Evolutionary conservation across 2,329 filamentous ascomycete species (phyloP).

Genomic region (Dothiorella sarmentorum): DNA sequence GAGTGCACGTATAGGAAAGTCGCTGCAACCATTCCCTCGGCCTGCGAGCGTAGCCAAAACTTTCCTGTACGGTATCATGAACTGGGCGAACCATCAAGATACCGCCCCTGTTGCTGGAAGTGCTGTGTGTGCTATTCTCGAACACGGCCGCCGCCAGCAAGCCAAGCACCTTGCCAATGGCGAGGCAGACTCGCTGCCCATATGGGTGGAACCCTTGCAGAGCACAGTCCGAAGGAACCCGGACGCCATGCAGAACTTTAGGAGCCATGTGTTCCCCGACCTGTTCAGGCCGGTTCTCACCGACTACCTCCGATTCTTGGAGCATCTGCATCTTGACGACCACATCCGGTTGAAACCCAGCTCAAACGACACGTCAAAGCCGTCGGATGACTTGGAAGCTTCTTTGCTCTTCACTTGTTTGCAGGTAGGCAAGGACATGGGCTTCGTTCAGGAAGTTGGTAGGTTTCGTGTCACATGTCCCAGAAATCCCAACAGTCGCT

Average conservation of each 20-base stretch:
- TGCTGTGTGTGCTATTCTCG: slow-evolving; percentile 35
- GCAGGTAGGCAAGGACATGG: slow-evolving; percentile 46
- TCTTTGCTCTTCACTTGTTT: slow-evolving; percentile 38
- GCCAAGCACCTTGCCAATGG: not conserved
- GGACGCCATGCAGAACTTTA: slow-evolving; percentile 39
- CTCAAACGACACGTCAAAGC: not conserved
- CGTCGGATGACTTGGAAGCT: slow-evolving; percentile 28
- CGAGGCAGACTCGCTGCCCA: slow-evolving; percentile 21
- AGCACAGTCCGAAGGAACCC: slow-evolving; percentile 32
- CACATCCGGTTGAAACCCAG: slow-evolving; percentile 25
- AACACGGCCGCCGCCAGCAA: slow-evolving; percentile 24
- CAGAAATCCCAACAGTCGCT: not conserved
- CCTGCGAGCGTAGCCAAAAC: not conserved
- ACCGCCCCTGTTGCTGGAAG: slow-evolving; percentile 39
- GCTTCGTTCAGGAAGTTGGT: slow-evolving; percentile 42
- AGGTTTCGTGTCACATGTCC: slow-evolving; percentile 19
- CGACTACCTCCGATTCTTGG: slow-evolving; percentile 41
- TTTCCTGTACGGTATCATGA: slow-evolving; percentile 27
- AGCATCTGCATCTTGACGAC: slow-evolving; percentile 34
- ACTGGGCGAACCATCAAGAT: slow-evolving; percentile 40
- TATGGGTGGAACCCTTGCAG: slow-evolving; percentile 41
- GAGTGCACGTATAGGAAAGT: not conserved
- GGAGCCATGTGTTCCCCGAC: slow-evolving; percentile 47
- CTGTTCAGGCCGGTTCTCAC: slow-evolving; percentile 42
- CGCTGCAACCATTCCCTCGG: not conserved